Percentiles rank a stretch among this genome's conserved stretches.
phyloP scores from a whole-genome alignment of 1,139 yeast genomes.

The Nakaseomyces delphensis region DNA sequence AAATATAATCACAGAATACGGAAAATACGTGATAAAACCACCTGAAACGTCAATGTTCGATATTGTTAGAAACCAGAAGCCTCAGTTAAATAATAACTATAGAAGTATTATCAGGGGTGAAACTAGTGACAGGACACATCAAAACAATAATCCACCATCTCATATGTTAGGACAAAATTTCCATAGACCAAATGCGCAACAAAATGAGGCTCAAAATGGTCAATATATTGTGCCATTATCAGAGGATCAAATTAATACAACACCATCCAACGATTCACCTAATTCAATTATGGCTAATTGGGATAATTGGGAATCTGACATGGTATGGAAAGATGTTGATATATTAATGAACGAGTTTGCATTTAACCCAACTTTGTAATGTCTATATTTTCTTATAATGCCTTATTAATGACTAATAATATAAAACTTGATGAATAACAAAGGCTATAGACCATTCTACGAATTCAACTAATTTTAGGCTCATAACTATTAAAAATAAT shows the following conservation, averaged over 20 bases:
- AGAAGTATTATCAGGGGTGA: background rate
- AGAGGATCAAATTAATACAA: constrained; percentile 5
- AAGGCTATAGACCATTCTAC: background rate
- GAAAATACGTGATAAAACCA: background rate
- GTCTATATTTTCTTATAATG: background rate
- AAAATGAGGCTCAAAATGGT: background rate
- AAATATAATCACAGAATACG: background rate
- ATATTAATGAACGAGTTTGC: constrained; percentile 93
- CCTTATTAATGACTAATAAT: background rate
- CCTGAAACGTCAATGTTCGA: constrained; percentile 5
- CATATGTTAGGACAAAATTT: background rate
- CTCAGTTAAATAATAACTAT: constrained; percentile 1
- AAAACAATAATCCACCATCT: background rate
- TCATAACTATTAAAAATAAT: background rate
- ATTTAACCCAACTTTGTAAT: constrained; percentile 41
- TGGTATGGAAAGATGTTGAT: constrained; percentile 85
- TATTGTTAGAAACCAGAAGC: constrained; percentile 5
- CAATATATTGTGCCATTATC: background rate
- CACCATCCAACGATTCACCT: constrained; percentile 19
- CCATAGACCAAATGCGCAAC: background rate
- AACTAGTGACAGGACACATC: background rate
- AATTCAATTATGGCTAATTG: constrained; percentile 31
- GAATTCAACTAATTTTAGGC: too few species aligned
- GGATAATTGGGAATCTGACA: constrained; percentile 53
- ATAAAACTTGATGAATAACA: background rate